Percentiles rank a stretch among this genome's conserved stretches.
Evolutionary conservation across 352 stramenopile species (phyloP).

Genomic region (Halophytophthora polymorphica): DNA sequence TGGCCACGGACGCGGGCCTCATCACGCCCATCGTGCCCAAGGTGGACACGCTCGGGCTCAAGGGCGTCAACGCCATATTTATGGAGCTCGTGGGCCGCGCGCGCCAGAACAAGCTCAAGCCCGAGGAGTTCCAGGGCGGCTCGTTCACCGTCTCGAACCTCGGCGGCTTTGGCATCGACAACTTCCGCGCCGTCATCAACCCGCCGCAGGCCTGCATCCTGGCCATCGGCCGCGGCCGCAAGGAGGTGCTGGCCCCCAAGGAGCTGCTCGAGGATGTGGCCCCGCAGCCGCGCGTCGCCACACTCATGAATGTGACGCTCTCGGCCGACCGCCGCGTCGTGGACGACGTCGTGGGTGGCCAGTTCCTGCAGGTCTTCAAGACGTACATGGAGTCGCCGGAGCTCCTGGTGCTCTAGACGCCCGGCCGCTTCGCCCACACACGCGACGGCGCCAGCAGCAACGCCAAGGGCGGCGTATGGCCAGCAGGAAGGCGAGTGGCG

Average conservation of each 20-base stretch:
- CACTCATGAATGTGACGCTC: conserved; percentile 95
- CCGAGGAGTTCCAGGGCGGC: conserved; percentile 98
- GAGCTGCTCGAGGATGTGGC: conserved; percentile 43
- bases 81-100: conserved; percentile 96
- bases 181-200: conserved; percentile 99
- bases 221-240: conserved; percentile 93
- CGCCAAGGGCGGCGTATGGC: too few species aligned
- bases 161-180: conserved; percentile 96
- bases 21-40: conserved; percentile 98
- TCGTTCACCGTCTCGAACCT: conserved; percentile 99
- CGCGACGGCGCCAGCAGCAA: too few species aligned
- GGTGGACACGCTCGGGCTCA: conserved; percentile 93
- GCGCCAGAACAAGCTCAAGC: conserved; percentile 95
- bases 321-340: conserved; percentile 96
- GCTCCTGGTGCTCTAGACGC: conserved; percentile 69
- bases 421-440: neutral
- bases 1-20: conserved; percentile 95
- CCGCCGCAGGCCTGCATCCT: conserved; percentile 98
- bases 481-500: too few species aligned
- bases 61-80: conserved; percentile 94
- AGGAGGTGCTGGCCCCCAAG: conserved; percentile 75
- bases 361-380: conserved; percentile 96
- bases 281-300: conserved; percentile 87
- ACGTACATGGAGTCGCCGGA: conserved; percentile 96
- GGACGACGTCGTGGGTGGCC: conserved; percentile 94